Percentiles rank a stretch among this genome's conserved stretches.
phyloP scores from a whole-genome alignment of 352 stramenopile genomes.

The Globisporangium sylvaticum region DNA sequence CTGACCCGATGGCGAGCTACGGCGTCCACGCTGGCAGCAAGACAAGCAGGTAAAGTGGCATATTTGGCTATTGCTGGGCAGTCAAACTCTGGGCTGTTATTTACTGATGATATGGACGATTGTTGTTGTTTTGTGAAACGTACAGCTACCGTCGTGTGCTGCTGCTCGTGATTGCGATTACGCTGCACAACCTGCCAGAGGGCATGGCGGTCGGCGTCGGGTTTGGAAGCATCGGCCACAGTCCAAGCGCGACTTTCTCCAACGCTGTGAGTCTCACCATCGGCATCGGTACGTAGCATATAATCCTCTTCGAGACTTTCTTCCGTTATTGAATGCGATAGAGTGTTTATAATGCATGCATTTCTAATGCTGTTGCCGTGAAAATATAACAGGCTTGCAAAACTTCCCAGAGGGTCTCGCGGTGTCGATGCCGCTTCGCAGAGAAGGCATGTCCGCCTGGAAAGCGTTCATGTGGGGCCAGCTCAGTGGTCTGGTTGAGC shows the following conservation, averaged over 20 bases:
- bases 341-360: too few relatives aligned
- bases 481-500: slow-evolving; percentile 87
- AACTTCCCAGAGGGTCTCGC: slow-evolving; percentile 89
- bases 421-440: slow-evolving; percentile 84
- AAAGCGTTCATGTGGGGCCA: slow-evolving; percentile 89
- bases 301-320: too few relatives aligned
- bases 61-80: neutral
- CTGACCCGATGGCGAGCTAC: slow-evolving; percentile 29
- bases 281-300: slow-evolving; percentile 48
- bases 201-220: slow-evolving; percentile 88
- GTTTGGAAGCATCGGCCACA: slow-evolving; percentile 84
- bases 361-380: neutral
- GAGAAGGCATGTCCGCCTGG: slow-evolving; percentile 80
- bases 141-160: slow-evolving; percentile 73
- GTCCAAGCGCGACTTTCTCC: slow-evolving; percentile 57
- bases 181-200: slow-evolving; percentile 88
- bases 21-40: slow-evolving; percentile 19
- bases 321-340: too few relatives aligned
- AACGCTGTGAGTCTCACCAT: slow-evolving; percentile 87
- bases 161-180: slow-evolving; percentile 88
- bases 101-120: too few relatives aligned
- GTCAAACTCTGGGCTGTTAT: too few relatives aligned
- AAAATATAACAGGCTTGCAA: slow-evolving; percentile 51
- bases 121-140: too few relatives aligned
- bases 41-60: neutral